Percentiles rank a stretch among this genome's conserved stretches.
phyloP scores from a whole-genome alignment of 2,329 filamentous ascomycete species.

The Endoconidiophora polonica region DNA sequence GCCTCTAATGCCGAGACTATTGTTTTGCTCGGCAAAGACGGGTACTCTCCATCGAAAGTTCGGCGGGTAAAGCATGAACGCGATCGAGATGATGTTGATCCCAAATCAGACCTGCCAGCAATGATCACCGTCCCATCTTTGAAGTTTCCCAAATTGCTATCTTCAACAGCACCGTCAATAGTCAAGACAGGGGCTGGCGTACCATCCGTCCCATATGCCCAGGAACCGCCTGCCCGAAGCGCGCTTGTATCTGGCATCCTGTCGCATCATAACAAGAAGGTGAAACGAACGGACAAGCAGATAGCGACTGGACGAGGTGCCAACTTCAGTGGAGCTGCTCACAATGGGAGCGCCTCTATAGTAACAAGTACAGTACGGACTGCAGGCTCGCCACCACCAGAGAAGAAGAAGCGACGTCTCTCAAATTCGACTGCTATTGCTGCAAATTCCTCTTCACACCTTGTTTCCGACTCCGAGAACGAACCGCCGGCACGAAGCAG shows the following conservation, averaged over 20 bases:
- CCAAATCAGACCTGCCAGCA: not conserved
- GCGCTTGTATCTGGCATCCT: constrained; percentile 6
- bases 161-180: not conserved
- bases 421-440: constrained; percentile 3
- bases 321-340: no score
- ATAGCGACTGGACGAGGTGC: no score
- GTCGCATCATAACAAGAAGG: constrained; percentile 9
- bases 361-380: not conserved
- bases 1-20: constrained; percentile 60
- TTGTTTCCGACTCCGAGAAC: constrained; percentile 40
- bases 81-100: constrained; percentile 28
- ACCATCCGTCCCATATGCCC: no score
- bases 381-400: constrained; percentile 8
- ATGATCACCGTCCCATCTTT: not conserved
- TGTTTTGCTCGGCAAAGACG: constrained; percentile 48
- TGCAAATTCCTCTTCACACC: constrained; percentile 15
- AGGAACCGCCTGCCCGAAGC: not conserved
- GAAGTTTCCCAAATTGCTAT: constrained; percentile 1
- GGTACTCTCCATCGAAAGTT: constrained; percentile 44
- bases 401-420: constrained; percentile 5
- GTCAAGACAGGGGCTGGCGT: no score
- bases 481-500: constrained; percentile 33
- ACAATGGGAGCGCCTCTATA: no score
- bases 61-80: constrained; percentile 51
- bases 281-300: not conserved